These are phyloP conservation scores for Penicillium canariense DNA, from an alignment of 495 filamentous ascomycete species.

Conservation along the genomic window DNA sequence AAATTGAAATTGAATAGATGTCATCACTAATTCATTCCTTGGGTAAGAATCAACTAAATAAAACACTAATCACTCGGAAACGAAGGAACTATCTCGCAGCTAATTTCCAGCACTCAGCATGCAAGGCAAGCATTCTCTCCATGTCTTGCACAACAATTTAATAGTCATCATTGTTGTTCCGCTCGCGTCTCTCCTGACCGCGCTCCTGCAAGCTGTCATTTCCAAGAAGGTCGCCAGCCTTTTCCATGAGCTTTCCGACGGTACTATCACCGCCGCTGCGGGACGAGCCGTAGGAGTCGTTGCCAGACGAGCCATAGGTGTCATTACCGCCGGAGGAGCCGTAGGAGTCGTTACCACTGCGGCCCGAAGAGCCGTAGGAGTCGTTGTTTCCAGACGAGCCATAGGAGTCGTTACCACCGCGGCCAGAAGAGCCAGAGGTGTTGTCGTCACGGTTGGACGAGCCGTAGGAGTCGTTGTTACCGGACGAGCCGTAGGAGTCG, in stretches of 20 bases:
- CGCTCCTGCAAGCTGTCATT: conserved; percentile 1
- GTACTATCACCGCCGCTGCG: conserved; percentile 5
- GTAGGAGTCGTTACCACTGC: not conserved
- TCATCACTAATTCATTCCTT: not conserved
- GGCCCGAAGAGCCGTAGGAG: not conserved
- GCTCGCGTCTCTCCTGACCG: conserved; percentile 1
- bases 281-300: not conserved
- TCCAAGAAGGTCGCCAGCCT: conserved; percentile 1
- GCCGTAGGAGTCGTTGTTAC: not conserved
- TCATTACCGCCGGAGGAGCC: not conserved
- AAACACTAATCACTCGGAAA: not conserved
- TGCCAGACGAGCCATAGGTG: not conserved
- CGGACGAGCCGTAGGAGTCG: not conserved
- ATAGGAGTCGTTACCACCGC: conserved; percentile 2
- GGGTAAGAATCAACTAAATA: not conserved
- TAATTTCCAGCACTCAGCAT: not conserved
- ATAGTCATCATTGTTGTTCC: not conserved
- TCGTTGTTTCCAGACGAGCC: not conserved
- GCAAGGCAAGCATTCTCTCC: not conserved
- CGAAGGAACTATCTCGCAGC: not conserved
- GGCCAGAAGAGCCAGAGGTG: not conserved
- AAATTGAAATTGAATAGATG: not conserved
- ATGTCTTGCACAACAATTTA: not conserved
- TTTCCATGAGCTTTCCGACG: conserved; percentile 5
- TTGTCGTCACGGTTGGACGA: not conserved